phyloP scores from a whole-genome alignment of 306 rosid species.

The Fragaria nilgerrensis region DNA sequence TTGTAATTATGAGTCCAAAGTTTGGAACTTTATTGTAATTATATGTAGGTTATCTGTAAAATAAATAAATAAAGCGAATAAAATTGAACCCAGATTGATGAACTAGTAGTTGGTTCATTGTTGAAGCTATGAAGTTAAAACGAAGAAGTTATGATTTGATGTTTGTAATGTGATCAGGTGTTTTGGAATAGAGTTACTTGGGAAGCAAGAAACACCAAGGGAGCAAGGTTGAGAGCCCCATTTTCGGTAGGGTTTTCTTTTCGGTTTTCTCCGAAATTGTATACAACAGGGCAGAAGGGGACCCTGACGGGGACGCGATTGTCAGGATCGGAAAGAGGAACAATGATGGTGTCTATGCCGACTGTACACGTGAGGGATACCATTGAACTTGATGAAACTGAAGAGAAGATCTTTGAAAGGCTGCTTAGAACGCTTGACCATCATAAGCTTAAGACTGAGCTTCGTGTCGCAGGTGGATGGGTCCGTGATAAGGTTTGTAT shows the following conservation, averaged over 20 bases:
- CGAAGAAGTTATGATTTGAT: neutral
- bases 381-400: constrained; percentile 54
- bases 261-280: neutral
- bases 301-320: neutral
- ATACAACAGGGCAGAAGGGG: neutral
- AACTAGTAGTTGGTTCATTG: neutral
- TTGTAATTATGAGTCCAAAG: neutral
- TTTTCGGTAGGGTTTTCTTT: neutral
- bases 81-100: neutral
- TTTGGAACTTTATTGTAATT: neutral
- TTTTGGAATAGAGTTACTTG: neutral
- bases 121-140: neutral
- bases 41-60: neutral
- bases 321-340: neutral
- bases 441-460: constrained; percentile 62
- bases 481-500: constrained; percentile 79
- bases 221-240: neutral
- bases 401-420: constrained; percentile 64
- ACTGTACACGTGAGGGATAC: constrained; percentile 45
- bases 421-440: constrained; percentile 66
- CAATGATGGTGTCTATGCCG: constrained; percentile 9
- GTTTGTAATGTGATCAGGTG: neutral
- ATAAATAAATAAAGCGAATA: too few species aligned
- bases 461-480: constrained; percentile 99
- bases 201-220: neutral